phyloP scores from a whole-genome alignment of 352 stramenopile species.

The Globisporangium spinosum region DNA sequence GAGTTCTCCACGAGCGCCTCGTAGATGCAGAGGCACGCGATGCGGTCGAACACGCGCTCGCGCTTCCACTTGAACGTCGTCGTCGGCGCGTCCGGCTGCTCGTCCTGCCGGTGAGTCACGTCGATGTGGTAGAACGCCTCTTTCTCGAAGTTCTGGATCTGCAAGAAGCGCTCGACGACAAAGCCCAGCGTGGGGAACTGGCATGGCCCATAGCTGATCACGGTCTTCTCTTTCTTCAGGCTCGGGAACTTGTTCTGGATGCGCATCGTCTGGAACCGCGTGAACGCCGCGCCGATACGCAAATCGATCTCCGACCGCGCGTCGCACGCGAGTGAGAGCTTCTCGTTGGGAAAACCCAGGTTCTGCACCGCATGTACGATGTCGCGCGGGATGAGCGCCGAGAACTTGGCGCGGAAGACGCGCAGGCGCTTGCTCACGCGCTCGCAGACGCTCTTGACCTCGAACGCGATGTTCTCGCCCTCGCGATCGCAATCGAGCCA shows the following conservation, averaged over 20 bases:
- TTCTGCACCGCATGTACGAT: conserved; percentile 89
- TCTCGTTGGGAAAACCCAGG: conserved; percentile 73
- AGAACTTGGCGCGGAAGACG: conserved; percentile 91
- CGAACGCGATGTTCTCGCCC: conserved; percentile 99
- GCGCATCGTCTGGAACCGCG: conserved; percentile 93
- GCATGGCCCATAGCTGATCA: conserved; percentile 99
- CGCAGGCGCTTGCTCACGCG: conserved; percentile 64
- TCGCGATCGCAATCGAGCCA: conserved; percentile 99
- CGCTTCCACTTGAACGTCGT: conserved; percentile 96
- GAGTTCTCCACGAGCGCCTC: conserved; percentile 66
- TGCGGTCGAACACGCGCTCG: conserved; percentile 93
- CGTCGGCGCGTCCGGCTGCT: conserved; percentile 45
- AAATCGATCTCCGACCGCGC: conserved; percentile 94
- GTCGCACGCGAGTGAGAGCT: conserved; percentile 82
- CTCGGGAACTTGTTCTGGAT: conserved; percentile 82
- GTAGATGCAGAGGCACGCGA: conserved; percentile 92
- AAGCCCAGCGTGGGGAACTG: conserved; percentile 99
- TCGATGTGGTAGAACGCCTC: conserved; percentile 96
- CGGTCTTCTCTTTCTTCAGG: conserved; percentile 67
- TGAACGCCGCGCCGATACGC: conserved; percentile 92
- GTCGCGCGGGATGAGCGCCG: conserved; percentile 89
- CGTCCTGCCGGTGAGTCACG: conserved; percentile 67
- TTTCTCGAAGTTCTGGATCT: conserved; percentile 96
- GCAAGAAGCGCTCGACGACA: conserved; percentile 91
- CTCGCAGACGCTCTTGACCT: conserved; percentile 90